Base-by-base conservation (phyloP, 305 asterid genomes). In the Petunia hybrid region DNA sequence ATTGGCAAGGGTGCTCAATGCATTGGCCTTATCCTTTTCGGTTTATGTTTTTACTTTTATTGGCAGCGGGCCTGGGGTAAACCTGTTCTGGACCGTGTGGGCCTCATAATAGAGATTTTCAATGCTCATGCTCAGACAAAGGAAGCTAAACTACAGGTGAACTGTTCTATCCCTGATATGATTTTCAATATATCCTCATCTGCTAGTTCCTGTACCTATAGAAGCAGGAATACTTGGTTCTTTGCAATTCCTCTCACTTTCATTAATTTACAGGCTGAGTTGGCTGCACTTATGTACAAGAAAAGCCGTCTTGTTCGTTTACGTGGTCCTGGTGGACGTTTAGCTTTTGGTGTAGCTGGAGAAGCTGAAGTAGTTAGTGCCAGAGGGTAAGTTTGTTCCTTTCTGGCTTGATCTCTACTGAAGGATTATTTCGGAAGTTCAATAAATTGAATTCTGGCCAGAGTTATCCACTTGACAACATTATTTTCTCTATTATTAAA, bases 121-220 rank as follows among this genome's bases (percentile, higher is more conserved):
- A 92, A 94, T 86, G 99, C 99, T 79, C 99, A 94, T 89, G 98
- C 99, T 80, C 98, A 92, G 87, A 96, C 98, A 56, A 96, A 94
- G 90, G 98, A 96, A 87, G 99, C 97, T 75, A 96, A 93, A 86
- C 85, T 94, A 79, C 98, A 96, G 95, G 99, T 93, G 76, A 74
- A 75, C 36, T 62, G 65, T 81, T 82, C 79, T 84, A 74, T 78
- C 76, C 79, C 78, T 77, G 71, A 78, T 62, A 61, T 62, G 31
- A 9, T 66, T 48, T 76, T 53, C 13, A 16, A 51, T 81, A 60
- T 10, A n/a, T 56, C 51, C 45, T 74, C 53, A 3, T 36, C 36
- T 69, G 66, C 69, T 80, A 10, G 43, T 31, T 31, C 57, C 60
- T 80, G 62, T 35, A 65, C 60, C 39, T 46, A 53, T 14, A 63